These are phyloP conservation scores for Calonectria montana DNA, from an alignment of 2,329 filamentous ascomycete species.

Conservation along the genomic window DNA sequence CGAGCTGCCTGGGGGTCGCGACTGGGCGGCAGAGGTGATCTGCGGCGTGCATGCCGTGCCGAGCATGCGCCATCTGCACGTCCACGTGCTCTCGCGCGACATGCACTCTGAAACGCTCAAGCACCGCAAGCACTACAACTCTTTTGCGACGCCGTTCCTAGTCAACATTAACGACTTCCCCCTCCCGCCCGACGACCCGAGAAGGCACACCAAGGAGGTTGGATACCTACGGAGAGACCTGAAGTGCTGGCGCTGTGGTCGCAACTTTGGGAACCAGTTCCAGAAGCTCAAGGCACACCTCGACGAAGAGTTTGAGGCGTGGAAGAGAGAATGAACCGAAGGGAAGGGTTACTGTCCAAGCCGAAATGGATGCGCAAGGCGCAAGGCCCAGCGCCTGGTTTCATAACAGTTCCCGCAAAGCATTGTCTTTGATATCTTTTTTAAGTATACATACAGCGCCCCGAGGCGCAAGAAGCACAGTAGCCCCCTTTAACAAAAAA, in stretches of 20 bases:
- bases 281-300: slow-evolving; percentile 80
- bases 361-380: too few relatives aligned
- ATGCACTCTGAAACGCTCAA: slow-evolving; percentile 78
- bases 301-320: slow-evolving; percentile 77
- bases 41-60: slow-evolving; percentile 88
- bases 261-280: slow-evolving; percentile 80
- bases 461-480: slow-evolving; percentile 4
- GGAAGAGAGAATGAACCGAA: slow-evolving; percentile 71
- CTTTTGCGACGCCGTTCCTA: slow-evolving; percentile 88
- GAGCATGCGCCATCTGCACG: slow-evolving; percentile 91
- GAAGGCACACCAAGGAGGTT: slow-evolving; percentile 66
- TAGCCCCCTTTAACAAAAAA: slow-evolving; percentile 2
- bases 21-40: slow-evolving; percentile 81
- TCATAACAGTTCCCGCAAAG: neutral
- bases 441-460: slow-evolving; percentile 13
- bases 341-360: neutral
- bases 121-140: slow-evolving; percentile 91
- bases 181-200: slow-evolving; percentile 71
- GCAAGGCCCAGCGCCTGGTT: neutral
- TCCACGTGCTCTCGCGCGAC: slow-evolving; percentile 88
- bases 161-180: slow-evolving; percentile 85
- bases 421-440: neutral
- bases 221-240: slow-evolving; percentile 75
- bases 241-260: slow-evolving; percentile 86
- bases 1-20: slow-evolving; percentile 75